phyloP scores from a whole-genome alignment of 179 eudicot genomes.

The Camellia oleifera region DNA sequence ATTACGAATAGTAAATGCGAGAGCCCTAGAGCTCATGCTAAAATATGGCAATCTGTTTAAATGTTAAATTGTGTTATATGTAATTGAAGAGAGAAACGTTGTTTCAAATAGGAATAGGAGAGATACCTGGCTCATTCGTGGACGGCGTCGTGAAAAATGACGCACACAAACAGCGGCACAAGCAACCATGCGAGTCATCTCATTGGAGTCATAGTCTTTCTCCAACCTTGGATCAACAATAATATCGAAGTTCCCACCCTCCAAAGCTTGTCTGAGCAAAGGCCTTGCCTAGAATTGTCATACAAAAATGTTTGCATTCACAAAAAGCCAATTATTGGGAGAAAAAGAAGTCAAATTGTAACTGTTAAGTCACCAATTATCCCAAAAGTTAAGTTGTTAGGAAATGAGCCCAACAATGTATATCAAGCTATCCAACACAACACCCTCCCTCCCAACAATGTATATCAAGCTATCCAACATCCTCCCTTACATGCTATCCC shows the following conservation, averaged over 20 bases:
- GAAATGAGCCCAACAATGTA: no score
- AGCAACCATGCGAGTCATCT: slow-evolving; percentile 75
- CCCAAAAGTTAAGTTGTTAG: no score
- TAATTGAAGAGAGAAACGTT: background rate
- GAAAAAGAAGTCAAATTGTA: background rate
- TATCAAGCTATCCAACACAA: no score
- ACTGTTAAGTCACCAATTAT: background rate
- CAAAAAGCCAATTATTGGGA: background rate
- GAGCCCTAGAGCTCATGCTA: background rate
- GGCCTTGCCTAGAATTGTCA: slow-evolving; percentile 67
- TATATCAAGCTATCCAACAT: no score
- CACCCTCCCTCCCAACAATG: no score
- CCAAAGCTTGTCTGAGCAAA: slow-evolving; percentile 62
- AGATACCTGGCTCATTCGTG: slow-evolving; percentile 68
- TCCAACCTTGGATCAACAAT: slow-evolving; percentile 62
- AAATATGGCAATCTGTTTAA: background rate
- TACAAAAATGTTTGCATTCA: background rate
- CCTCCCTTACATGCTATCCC: no score
- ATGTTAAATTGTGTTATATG: no score
- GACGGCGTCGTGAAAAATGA: slow-evolving; percentile 72
- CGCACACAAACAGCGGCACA: slow-evolving; percentile 84
- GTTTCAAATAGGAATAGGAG: background rate
- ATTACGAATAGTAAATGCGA: background rate
- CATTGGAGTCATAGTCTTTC: slow-evolving; percentile 47
- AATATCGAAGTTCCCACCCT: slow-evolving; percentile 42